These are phyloP conservation scores for Ceratocystis ficicola DNA, from an alignment of 2,329 filamentous ascomycete species.

Conservation along the genomic window DNA sequence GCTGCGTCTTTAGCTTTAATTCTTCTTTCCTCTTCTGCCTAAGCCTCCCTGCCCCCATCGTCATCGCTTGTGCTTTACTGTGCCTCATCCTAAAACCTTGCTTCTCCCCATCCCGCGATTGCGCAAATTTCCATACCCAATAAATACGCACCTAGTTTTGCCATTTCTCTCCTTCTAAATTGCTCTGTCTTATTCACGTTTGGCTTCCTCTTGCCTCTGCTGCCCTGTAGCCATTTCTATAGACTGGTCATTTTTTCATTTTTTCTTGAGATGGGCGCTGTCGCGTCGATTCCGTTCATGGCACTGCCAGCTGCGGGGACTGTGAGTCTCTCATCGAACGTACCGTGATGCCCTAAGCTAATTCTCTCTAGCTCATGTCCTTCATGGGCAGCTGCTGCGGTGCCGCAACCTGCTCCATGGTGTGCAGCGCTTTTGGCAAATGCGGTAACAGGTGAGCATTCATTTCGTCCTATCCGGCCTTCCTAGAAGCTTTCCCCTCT, in stretches of 20 bases:
- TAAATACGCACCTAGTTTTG: background rate
- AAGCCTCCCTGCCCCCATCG: background rate
- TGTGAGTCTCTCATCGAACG: slow-evolving; percentile 42
- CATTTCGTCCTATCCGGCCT: background rate
- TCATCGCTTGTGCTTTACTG: slow-evolving; percentile 6
- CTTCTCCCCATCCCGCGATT: slow-evolving; percentile 6
- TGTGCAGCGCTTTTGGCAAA: slow-evolving; percentile 91
- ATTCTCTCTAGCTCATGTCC: slow-evolving; percentile 50
- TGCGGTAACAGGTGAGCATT: slow-evolving; percentile 72
- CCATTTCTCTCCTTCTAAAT: background rate
- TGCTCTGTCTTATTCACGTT: background rate
- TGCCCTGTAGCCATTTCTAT: background rate
- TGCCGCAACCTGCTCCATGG: slow-evolving; percentile 88
- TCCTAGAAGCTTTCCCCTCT: background rate
- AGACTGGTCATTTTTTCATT: background rate
- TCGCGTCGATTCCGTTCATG: slow-evolving; percentile 80
- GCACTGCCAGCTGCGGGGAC: slow-evolving; percentile 76
- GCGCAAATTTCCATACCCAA: background rate
- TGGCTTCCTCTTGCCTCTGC: background rate
- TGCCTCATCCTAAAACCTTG: background rate
- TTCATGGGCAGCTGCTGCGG: slow-evolving; percentile 87
- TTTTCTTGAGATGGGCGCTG: slow-evolving; percentile 63
- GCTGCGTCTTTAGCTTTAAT: too few species aligned
- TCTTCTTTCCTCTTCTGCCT: too few species aligned
- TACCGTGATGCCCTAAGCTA: background rate